A percentile compares a stretch with the other conserved stretches of the same genome.
Conservation (phyloP, 768 basidiomycete genomes). For the Boletus subparvulus region DNA sequence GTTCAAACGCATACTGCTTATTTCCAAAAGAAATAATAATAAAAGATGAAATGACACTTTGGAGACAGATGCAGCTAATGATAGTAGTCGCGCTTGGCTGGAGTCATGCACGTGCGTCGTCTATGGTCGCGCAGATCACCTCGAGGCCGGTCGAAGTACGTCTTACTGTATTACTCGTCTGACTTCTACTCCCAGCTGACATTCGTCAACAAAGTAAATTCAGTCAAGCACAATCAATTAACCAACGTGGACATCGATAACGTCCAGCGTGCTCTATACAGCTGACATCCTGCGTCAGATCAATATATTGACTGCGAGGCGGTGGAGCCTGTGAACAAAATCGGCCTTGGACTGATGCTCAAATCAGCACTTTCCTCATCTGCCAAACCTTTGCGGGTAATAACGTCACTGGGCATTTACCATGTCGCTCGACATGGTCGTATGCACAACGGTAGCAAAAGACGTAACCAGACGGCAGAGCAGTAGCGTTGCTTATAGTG, state of each 20-base stretch:
- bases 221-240: not conserved
- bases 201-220: not conserved
- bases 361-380: constrained; percentile 83
- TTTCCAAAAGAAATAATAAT: constrained; percentile 11
- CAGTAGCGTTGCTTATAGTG: constrained; percentile 80
- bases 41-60: constrained; percentile 7
- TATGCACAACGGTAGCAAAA: constrained; percentile 93
- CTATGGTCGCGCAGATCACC: not conserved
- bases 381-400: constrained; percentile 75
- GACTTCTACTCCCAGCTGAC: not conserved
- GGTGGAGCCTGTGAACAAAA: not conserved
- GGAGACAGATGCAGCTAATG: constrained; percentile 9
- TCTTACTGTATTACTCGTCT: not conserved
- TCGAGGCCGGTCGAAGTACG: not conserved
- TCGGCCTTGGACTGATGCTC: constrained; percentile 20
- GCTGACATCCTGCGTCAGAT: constrained; percentile 1
- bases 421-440: constrained; percentile 74
- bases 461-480: constrained; percentile 89
- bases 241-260: constrained; percentile 8
- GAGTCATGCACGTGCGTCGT: constrained; percentile 27
- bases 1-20: constrained; percentile 29
- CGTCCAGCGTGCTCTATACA: not conserved
- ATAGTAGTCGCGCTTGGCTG: not conserved
- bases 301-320: constrained; percentile 7
- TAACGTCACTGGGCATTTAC: constrained; percentile 86